Evolutionary conservation across 306 rosid species (phyloP), one percentile per base, ranked within the genome.

Genomic region (Betula pendula): DNA sequence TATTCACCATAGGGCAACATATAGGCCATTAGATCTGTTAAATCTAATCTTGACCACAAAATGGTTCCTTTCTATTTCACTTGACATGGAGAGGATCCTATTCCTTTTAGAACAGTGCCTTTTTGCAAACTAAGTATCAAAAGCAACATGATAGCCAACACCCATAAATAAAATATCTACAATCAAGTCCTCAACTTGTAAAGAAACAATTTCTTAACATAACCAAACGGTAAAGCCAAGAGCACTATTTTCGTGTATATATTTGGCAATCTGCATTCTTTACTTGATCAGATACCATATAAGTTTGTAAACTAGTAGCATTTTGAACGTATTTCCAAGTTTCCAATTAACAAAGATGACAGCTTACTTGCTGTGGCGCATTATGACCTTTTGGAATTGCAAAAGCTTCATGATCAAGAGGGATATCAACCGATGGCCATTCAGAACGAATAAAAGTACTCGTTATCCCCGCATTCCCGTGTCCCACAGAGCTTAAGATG

Each of bases 281-380:
- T 11, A 56, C 31, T 19, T 24, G 8, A 1, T 31, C 24, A 31
- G 31, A 15, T 31, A 31, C 68, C 7, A 62, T 29, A 1, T 35
- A 29, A 9, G 2, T 22, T 17, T 55, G 29, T 22, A 24, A 8
- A 8, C 25, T 4, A 60, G 2, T 16, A 13, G 0, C 13, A 60
- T 14, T 60, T 15, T 27, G 19, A 5, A 29, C 42, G 19, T 31
- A 29, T 60, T 15, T 60, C 20, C 5, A 60, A 29, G 68, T 5
- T 13, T 6, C 68, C 68, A 60, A 60, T 15, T 38, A 38, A 65
- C 1, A 38, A 8, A 45, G n/a, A 71, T 40, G 75, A 59, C 50
- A 43, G 53, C 71, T 78, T 81, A 91, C 98, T 84, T 95, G 99
- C 75, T 95, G 97, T 74, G 99, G 97, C 35, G 97, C 93, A 81